Evolutionary conservation across 345 rosid genomes (phyloP).

Genomic region (Turritis glabra): DNA sequence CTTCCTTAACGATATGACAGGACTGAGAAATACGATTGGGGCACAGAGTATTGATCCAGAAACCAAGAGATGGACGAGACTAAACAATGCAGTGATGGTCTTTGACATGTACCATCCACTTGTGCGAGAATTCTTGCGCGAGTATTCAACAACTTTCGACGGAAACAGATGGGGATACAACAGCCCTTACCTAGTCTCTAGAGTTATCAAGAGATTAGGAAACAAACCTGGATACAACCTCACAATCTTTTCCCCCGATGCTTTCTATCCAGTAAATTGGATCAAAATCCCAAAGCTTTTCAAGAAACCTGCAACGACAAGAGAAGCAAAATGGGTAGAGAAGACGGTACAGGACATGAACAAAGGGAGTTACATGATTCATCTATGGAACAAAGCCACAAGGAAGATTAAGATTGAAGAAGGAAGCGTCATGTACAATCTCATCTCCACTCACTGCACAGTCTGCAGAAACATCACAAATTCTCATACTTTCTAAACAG

Average conservation of each 20-base stretch:
- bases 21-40: constrained; percentile 63
- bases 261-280: constrained; percentile 72
- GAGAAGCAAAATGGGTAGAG: constrained; percentile 46
- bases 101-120: constrained; percentile 65
- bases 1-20: constrained; percentile 46
- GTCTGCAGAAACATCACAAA: constrained; percentile 42
- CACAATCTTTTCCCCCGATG: constrained; percentile 48
- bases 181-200: constrained; percentile 68
- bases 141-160: constrained; percentile 61
- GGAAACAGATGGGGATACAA: constrained; percentile 80
- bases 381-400: constrained; percentile 58
- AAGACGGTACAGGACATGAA: constrained; percentile 36
- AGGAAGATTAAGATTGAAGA: constrained; percentile 46
- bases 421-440: constrained; percentile 49
- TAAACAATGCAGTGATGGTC: constrained; percentile 71
- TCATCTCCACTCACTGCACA: constrained; percentile 50
- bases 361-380: constrained; percentile 45
- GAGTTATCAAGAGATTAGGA: constrained; percentile 52
- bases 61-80: constrained; percentile 58
- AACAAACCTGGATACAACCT: constrained; percentile 46
- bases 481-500: constrained; percentile 18
- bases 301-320: constrained; percentile 50
- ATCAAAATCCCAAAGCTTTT: constrained; percentile 52
- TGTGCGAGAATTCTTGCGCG: constrained; percentile 57
- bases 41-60: constrained; percentile 55